These are phyloP conservation scores for Ulota crispa DNA, from an alignment of 225 moss, liverwort and hornwort species.

Conservation along the genomic window DNA sequence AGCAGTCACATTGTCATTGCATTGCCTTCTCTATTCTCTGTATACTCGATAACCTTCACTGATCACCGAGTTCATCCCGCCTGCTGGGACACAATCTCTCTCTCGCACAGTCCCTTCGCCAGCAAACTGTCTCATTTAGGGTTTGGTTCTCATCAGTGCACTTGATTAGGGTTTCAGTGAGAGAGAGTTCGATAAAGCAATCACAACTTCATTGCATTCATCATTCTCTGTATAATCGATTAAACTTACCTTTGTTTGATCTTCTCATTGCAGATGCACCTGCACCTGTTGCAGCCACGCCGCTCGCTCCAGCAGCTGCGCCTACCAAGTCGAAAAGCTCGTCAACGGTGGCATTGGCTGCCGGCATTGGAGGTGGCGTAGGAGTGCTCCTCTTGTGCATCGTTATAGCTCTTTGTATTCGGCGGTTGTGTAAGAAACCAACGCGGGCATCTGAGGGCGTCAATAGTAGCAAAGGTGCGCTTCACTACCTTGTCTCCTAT, in stretches of 20 bases:
- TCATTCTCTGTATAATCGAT: neutral
- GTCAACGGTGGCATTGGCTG: slow-evolving; percentile 30
- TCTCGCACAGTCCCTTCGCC: neutral
- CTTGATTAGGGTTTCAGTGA: neutral
- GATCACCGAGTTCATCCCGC: slow-evolving; percentile 48
- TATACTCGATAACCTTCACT: neutral
- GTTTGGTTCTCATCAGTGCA: neutral
- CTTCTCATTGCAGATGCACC: slow-evolving; percentile 25
- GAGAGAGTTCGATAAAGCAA: no score
- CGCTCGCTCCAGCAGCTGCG: neutral
- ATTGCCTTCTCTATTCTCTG: neutral
- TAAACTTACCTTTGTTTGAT: neutral
- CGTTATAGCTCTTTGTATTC: slow-evolving; percentile 54
- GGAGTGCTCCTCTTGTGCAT: slow-evolving; percentile 60
- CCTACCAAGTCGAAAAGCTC: neutral
- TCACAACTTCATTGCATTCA: neutral
- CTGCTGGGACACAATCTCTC: slow-evolving; percentile 15
- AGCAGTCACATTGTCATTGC: neutral
- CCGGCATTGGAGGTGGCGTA: slow-evolving; percentile 55
- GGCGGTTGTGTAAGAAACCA: slow-evolving; percentile 41
- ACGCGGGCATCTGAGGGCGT: slow-evolving; percentile 10
- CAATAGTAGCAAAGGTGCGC: slow-evolving; percentile 62
- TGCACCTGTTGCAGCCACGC: neutral
- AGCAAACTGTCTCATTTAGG: neutral
- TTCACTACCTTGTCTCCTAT: neutral